Evolutionary conservation across 2,329 filamentous ascomycete genomes (phyloP).

Genomic region (Neonectria faginata): DNA sequence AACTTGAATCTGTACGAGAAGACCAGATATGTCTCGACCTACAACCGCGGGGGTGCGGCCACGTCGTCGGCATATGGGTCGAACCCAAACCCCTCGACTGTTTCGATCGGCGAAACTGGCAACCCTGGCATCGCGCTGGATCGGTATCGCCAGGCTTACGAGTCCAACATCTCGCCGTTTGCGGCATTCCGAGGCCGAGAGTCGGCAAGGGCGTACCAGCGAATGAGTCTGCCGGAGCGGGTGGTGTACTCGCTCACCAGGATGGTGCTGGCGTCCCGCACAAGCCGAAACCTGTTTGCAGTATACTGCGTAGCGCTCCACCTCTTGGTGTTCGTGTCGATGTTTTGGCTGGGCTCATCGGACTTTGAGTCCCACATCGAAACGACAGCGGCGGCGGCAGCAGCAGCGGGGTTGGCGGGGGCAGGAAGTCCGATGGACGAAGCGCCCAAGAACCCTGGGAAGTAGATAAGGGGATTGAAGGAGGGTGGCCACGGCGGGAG

Average conservation of each 20-base stretch:
- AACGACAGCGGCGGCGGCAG: conserved; percentile 58
- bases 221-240: conserved; percentile 92
- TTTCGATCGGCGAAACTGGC: conserved; percentile 67
- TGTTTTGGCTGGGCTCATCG: conserved; percentile 83
- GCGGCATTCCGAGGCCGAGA: conserved; percentile 96
- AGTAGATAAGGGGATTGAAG: conserved; percentile 32
- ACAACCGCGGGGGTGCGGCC: conserved; percentile 76
- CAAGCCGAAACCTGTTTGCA: conserved; percentile 93
- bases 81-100: conserved; percentile 81
- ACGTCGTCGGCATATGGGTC: conserved; percentile 74
- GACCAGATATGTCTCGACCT: conserved; percentile 94
- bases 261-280: conserved; percentile 89
- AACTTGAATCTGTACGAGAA: conserved; percentile 98
- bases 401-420: conserved; percentile 46
- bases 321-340: conserved; percentile 84
- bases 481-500: conserved; percentile 17
- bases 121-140: conserved; percentile 77
- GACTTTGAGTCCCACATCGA: conserved; percentile 74
- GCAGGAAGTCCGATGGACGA: conserved; percentile 44
- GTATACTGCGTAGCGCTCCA: conserved; percentile 91
- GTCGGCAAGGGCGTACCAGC: conserved; percentile 87
- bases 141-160: conserved; percentile 91
- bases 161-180: conserved; percentile 95
- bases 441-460: conserved; percentile 42
- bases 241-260: conserved; percentile 91